Base-by-base conservation (phyloP, 2,329 filamentous ascomycete genomes). In the Ophiostoma australiae region DNA sequence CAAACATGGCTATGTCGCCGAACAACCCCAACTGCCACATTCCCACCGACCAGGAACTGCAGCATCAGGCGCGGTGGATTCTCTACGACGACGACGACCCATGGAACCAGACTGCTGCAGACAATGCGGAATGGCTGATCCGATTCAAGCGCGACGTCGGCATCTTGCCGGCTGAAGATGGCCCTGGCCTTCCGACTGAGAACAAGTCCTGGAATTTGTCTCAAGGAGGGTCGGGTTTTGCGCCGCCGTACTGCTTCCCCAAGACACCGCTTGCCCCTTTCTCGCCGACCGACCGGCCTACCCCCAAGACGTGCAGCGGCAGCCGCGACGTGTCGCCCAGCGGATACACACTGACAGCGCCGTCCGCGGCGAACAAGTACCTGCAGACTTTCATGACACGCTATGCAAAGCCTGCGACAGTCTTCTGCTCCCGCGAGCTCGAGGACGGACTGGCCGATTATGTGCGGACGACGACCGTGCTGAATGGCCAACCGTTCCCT, bases 1-100 rank as follows among this genome's bases (percentile, higher is more conserved):
- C 85, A 2, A 80, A 80, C 17, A 80, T 83, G 5, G 82, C 82
- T 33, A 87, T 84, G 82, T 89, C 86, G 4, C 78, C 84, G 0
- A 87, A 89, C 74, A 89, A 89, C 73, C 87, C 86, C 1, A 87
- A 84, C 76, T 80, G 81, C 58, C 87, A 89, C 72, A 79, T 85
- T n/a, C 87, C 84, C 0, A 84, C 82, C 0, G 87, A 89, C 73
- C 82, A 85, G n/a, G 87, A 89, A 75, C 78, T 90, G n/a, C 85
- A 88, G 75, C 84, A 88, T 73, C 87, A 89, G 76, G 86, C 87
- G 2, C 83, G 87, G 23, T 89, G 86, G 85, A 83, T 89, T 48
- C 78, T 89, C 0, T 89, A 87, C 72, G 86, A 89, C 70, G 86
- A 88, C 71, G 87, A 89, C 71, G 87, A 89, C 74, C 85, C 86